Conservation (phyloP, 371 early-diverging fungal species). For the Cokeromyces recurvatus region DNA sequence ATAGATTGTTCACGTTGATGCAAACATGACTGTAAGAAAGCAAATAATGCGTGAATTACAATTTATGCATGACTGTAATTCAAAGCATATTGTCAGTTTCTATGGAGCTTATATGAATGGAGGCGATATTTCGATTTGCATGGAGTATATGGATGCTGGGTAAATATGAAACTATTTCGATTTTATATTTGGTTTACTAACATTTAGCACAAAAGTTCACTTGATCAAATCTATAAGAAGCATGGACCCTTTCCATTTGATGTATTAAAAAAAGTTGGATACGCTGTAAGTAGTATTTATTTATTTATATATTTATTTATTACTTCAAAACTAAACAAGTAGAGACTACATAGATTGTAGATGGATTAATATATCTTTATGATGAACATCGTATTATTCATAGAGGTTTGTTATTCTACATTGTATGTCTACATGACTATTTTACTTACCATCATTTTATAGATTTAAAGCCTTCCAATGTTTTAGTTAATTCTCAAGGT, state of each 20-base stretch:
- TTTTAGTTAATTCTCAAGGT: conserved; percentile 75
- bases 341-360: conserved; percentile 47
- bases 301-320: neutral
- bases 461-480: conserved; percentile 83
- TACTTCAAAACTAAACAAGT: neutral
- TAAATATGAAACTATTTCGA: no score
- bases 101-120: conserved; percentile 85
- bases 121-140: conserved; percentile 83
- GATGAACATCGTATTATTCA: conserved; percentile 84
- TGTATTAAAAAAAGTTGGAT: conserved; percentile 72
- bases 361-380: conserved; percentile 81
- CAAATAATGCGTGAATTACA: conserved; percentile 85
- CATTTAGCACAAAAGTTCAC: no score
- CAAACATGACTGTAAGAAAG: conserved; percentile 64
- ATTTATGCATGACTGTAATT: conserved; percentile 84
- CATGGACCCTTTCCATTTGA: conserved; percentile 73
- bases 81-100: conserved; percentile 82
- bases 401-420: conserved; percentile 60
- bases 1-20: conserved; percentile 79
- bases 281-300: conserved; percentile 49
- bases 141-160: conserved; percentile 90
- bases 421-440: no score
- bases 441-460: no score
- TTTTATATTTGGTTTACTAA: no score
- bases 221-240: conserved; percentile 76